These are phyloP conservation scores for Gleditsia sinensis DNA, from an alignment of 306 rosid genomes.

Conservation along the genomic window DNA sequence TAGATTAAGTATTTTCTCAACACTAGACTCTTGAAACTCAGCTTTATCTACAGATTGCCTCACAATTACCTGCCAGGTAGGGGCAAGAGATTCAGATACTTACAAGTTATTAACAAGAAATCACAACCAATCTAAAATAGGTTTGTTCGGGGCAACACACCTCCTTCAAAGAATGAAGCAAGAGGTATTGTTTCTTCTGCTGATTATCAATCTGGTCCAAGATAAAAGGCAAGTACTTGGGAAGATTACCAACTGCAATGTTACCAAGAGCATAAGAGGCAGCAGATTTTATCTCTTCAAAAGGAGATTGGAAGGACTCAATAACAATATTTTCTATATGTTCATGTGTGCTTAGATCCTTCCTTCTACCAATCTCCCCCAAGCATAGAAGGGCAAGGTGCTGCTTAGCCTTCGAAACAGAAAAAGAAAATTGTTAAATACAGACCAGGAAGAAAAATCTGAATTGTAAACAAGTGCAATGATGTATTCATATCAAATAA, in stretches of 20 bases:
- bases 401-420: constrained; percentile 79
- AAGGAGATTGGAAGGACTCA: constrained; percentile 97
- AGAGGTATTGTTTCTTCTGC: constrained; percentile 97
- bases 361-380: constrained; percentile 98
- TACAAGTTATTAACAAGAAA: neutral
- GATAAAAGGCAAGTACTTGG: constrained; percentile 96
- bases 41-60: constrained; percentile 96
- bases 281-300: constrained; percentile 98
- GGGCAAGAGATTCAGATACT: constrained; percentile 23
- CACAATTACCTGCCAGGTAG: constrained; percentile 76
- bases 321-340: constrained; percentile 95
- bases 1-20: constrained; percentile 91
- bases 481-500: constrained; percentile 9
- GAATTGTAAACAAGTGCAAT: neutral
- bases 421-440: constrained; percentile 19
- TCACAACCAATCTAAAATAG: constrained; percentile 7
- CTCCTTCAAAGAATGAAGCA: constrained; percentile 99
- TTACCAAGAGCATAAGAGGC: constrained; percentile 99
- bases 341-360: constrained; percentile 81
- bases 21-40: constrained; percentile 94
- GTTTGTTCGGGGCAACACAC: constrained; percentile 46
- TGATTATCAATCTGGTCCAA: constrained; percentile 99
- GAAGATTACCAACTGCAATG: constrained; percentile 95
- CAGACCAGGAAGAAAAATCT: constrained; percentile 2
- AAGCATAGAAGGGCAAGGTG: constrained; percentile 93